Percentiles rank a stretch among this genome's conserved stretches.
phyloP scores from a whole-genome alignment of 768 basidiomycete genomes.

The Leccinum broughii region DNA sequence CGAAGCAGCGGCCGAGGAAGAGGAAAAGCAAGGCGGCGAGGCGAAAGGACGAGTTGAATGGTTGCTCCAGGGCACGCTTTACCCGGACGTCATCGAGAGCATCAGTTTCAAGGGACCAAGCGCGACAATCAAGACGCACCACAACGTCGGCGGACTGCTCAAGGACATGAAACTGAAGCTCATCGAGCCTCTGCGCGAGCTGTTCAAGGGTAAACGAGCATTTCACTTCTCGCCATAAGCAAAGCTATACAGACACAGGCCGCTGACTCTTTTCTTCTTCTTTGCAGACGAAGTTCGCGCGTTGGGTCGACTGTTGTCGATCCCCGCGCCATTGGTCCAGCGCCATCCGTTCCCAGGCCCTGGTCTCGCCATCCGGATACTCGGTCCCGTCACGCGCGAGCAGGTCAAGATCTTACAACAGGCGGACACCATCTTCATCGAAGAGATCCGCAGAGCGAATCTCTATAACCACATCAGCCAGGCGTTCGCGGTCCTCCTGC shows the following conservation, averaged over 20 bases:
- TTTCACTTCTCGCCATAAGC: background rate
- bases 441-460: conserved; percentile 92
- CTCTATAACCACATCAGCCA: conserved; percentile 93
- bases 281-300: conserved; percentile 88
- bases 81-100: conserved; percentile 98
- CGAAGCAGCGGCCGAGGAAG: conserved; percentile 76
- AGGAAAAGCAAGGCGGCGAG: conserved; percentile 64
- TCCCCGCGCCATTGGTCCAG: conserved; percentile 90
- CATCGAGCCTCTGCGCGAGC: conserved; percentile 94
- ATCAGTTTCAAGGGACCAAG: conserved; percentile 99
- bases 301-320: conserved; percentile 85
- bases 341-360: conserved; percentile 99
- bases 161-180: conserved; percentile 99
- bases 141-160: conserved; percentile 95
- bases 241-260: background rate
- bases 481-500: conserved; percentile 94
- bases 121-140: conserved; percentile 99
- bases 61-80: conserved; percentile 95
- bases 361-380: conserved; percentile 95
- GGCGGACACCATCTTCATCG: conserved; percentile 95
- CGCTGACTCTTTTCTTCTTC: background rate
- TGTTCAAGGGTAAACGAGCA: conserved; percentile 84
- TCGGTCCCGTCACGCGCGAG: conserved; percentile 91
- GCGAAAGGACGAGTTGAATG: conserved; percentile 94
- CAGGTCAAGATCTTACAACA: conserved; percentile 91